Evolutionary conservation across 805 yeast species (phyloP), one percentile per base, ranked within the genome.

Genomic region (Ascoidea asiatica): DNA sequence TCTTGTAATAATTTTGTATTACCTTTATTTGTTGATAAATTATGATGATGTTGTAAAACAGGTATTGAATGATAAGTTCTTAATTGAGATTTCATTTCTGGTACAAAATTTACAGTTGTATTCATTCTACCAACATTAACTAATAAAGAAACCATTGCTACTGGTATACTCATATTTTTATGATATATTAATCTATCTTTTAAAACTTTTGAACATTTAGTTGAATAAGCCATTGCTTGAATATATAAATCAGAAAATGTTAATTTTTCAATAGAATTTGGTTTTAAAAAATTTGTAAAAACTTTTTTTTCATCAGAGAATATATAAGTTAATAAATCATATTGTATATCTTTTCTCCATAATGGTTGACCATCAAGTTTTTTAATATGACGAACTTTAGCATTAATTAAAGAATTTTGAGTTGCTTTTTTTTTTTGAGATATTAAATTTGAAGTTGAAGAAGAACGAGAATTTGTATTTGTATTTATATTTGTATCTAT

Each of bases 31-130:
- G 70, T 55, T 5, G 41, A 40, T 4, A 62, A 55, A 44, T 69
- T 73, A 17, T 81, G 70, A 46, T 74, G 76, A 2, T 81, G 77
- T 58, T 90, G 97, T 39, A 90, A 66, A 8, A 88, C 77, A 1
- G 98, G 98, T 33, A 90, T 86, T 11, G 95, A 83, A 62, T 90
- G 97, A 58, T 84, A 90, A 0, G 97, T 89, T 55, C 98, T 71
- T 50, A 90, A 69, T 52, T 88, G 90, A 0, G 95, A 86, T 53
- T 87, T 81, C 97, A 90, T 90, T 56, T 88, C 97, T 19, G 94
- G 86, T 46, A 87, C 95, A 57, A 90, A 83, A 62, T 90, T 90
- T 43, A 90, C 80, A 2, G 97, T 90, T 2, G 98, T 90, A 65
- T 90, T 90, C 78, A 90, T 77, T 49, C 97, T 70, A 7, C 97